phyloP scores from a whole-genome alignment of 2,329 filamentous ascomycete genomes.

The Beauveria varroae region DNA sequence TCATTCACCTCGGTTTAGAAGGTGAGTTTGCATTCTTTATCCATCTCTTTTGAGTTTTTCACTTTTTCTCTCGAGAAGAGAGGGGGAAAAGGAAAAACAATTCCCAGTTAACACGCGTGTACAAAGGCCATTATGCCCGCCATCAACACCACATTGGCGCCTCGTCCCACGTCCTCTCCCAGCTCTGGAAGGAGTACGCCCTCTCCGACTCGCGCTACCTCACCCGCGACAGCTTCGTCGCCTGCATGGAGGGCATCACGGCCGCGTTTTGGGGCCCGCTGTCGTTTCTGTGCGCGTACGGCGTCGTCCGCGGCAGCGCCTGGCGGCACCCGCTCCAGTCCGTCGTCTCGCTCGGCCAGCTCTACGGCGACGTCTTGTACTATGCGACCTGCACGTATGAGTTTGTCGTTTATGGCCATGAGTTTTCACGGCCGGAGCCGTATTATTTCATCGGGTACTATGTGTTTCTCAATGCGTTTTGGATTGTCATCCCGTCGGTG shows the following conservation, averaged over 20 bases:
- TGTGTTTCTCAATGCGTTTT: slow-evolving; percentile 36
- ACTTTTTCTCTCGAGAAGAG: neutral
- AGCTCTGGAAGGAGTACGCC: slow-evolving; percentile 44
- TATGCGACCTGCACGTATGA: slow-evolving; percentile 33
- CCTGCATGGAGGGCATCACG: slow-evolving; percentile 40
- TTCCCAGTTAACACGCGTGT: neutral
- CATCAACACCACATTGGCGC: slow-evolving; percentile 28
- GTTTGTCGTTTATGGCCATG: slow-evolving; percentile 20
- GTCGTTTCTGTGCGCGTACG: slow-evolving; percentile 31
- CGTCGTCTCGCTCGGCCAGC: slow-evolving; percentile 28
- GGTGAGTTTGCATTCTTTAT: slow-evolving; percentile 10
- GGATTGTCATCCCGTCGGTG: slow-evolving; percentile 34
- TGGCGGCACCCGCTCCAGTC: slow-evolving; percentile 34
- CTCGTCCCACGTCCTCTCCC: slow-evolving; percentile 30
- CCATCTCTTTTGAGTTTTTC: too few species aligned
- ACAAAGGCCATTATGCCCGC: slow-evolving; percentile 36
- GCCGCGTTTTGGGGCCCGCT: slow-evolving; percentile 39
- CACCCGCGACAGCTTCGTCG: slow-evolving; percentile 35
- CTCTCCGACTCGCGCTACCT: slow-evolving; percentile 41
- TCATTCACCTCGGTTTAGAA: slow-evolving; percentile 26
- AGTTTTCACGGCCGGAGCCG: slow-evolving; percentile 34
- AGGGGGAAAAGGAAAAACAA: neutral
- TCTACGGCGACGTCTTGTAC: slow-evolving; percentile 41
- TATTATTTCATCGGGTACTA: slow-evolving; percentile 40
- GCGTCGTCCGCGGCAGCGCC: slow-evolving; percentile 28